Percentiles rank a stretch among this genome's conserved stretches.
phyloP scores from a whole-genome alignment of 345 rosid species.

The Turnera subulata region DNA sequence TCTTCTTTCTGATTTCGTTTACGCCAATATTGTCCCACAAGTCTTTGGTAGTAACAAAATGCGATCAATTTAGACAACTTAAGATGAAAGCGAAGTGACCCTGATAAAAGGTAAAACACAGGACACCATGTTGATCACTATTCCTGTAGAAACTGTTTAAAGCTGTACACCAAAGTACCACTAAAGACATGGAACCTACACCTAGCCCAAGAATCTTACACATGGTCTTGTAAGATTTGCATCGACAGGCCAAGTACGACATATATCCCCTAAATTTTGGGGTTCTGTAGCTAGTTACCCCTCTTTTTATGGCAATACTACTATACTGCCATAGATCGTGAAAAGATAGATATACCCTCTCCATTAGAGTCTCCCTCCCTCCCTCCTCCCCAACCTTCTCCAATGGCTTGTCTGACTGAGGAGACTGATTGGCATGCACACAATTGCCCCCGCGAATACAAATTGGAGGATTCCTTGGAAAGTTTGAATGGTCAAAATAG shows the following conservation, averaged over 20 bases:
- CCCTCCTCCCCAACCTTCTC: no score
- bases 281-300: conserved; percentile 4
- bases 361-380: background rate
- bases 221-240: conserved; percentile 34
- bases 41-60: background rate
- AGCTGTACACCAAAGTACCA: conserved; percentile 20
- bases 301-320: conserved; percentile 3
- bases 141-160: conserved; percentile 8
- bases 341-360: conserved; percentile 1
- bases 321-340: background rate
- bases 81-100: background rate
- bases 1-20: no score
- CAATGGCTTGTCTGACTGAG: no score
- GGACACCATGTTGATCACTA: conserved; percentile 12
- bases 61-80: background rate
- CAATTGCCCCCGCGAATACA: background rate
- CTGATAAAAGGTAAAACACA: background rate
- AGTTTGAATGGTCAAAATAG: conserved; percentile 5
- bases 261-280: conserved; percentile 18
- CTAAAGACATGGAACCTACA: conserved; percentile 20
- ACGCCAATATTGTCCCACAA: no score
- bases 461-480: conserved; percentile 8
- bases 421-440: conserved; percentile 1
- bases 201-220: conserved; percentile 36
- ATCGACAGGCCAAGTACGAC: conserved; percentile 11